These are phyloP conservation scores for Xylaria sp. DNA, from an alignment of 2,329 filamentous ascomycete species.

Conservation along the genomic window DNA sequence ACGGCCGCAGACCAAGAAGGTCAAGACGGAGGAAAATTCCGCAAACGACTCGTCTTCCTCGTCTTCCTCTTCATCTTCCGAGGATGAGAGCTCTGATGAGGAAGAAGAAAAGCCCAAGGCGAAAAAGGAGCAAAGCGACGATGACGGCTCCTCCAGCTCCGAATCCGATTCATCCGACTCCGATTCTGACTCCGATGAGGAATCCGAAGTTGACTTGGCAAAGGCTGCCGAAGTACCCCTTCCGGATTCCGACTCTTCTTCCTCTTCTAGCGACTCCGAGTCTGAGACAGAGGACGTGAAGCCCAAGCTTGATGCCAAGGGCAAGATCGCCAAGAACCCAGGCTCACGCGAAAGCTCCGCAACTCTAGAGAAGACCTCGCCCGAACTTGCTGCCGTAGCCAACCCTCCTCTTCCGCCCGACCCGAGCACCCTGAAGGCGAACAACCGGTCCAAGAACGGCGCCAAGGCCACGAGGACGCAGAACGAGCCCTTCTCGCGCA, in stretches of 20 bases:
- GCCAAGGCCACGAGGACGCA: conserved; percentile 50
- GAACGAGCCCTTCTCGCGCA: conserved; percentile 76
- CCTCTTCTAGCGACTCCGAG: conserved; percentile 44
- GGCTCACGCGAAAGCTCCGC: conserved; percentile 44
- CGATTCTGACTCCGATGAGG: conserved; percentile 40
- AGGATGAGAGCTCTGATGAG: conserved; percentile 33
- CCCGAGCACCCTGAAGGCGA: conserved; percentile 48
- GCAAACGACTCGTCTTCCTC: conserved; percentile 41
- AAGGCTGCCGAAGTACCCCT: conserved; percentile 44
- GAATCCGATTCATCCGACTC: conserved; percentile 47
- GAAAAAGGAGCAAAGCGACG: conserved; percentile 6
- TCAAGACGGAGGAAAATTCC: conserved; percentile 42
- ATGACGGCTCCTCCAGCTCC: conserved; percentile 33
- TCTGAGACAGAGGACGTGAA: conserved; percentile 42
- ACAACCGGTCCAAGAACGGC: conserved; percentile 37
- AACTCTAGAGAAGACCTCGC: conserved; percentile 58
- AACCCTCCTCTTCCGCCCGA: conserved; percentile 58
- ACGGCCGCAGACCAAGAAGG: conserved; percentile 50
- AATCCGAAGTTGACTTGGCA: conserved; percentile 33
- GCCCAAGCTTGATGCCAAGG: conserved; percentile 23
- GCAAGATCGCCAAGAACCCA: conserved; percentile 30
- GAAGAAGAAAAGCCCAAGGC: conserved; percentile 30
- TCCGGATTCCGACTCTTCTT: conserved; percentile 46
- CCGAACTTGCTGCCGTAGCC: conserved; percentile 45
- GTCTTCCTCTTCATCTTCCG: conserved; percentile 36